Base-by-base conservation (phyloP, 2,329 filamentous ascomycete species). In the Bipolaris bicolor region DNA sequence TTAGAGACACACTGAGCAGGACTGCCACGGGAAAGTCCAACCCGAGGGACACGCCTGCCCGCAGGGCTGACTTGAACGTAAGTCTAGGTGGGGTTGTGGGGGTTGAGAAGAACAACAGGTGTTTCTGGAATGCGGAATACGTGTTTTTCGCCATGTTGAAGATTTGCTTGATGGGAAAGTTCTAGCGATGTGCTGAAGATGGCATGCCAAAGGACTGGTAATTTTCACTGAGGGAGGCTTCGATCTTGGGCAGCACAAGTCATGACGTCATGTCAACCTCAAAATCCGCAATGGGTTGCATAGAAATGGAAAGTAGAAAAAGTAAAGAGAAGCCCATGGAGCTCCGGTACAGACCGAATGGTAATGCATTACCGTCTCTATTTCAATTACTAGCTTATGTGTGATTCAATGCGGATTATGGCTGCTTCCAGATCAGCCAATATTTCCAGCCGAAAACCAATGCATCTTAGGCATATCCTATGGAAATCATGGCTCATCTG, bases 41-140 rank as follows among this genome's bases (percentile, higher is more conserved):
- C 7, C 66, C 65, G 7, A 69, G 49, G 13, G 61, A 56, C 13
- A 61, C 48, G 29, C 58, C 53, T n/a, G 59, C 66, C 44, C 62
- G 61, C 10, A 68, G 47, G 13, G 56, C 60, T 10, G 65, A 69
- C 4, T 50, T 13, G 20, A 69, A 58, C 15, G 66, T 69, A 15
- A 69, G 62, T 13, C 61, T 34, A 10, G 66, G 63, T 31, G 62
- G 61, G 11, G 58, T 52, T 11, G 64, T 67, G 5, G 62, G 62
- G 1, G 64, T 69, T 5, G 65, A 65, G 47, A 69, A 68, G 60
- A 68, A 69, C 18, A 60, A 33, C 9, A 69, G 57, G 37, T 69
- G 66, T 26, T 49, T 49, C 40, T 69, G 65, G 37, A 69, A 69
- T 11, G 66, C 58, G 3, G 65, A 62, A 44, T 64, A 65, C 7